These are phyloP conservation scores for Sistotremastrum niveocremeum DNA, from an alignment of 768 basidiomycete species.

Conservation along the genomic window DNA sequence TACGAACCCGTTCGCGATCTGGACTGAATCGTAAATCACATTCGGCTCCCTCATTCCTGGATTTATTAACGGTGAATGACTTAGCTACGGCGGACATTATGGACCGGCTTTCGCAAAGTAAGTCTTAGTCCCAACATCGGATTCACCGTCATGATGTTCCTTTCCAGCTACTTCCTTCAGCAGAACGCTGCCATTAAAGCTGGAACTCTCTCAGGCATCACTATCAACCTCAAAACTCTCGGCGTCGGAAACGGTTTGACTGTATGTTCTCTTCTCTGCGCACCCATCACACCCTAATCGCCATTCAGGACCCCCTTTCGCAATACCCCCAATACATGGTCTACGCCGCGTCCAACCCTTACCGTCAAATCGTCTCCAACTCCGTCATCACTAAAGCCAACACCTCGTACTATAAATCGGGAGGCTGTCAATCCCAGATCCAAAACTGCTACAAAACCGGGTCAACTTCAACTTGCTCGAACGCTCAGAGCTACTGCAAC, in stretches of 20 bases:
- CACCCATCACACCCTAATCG: not conserved
- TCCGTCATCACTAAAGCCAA: conserved; percentile 30
- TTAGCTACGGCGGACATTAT: conserved; percentile 25
- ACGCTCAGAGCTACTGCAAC: conserved; percentile 48
- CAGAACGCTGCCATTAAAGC: conserved; percentile 44
- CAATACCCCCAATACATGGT: conserved; percentile 48
- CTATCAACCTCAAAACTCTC: conserved; percentile 47
- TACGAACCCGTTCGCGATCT: conserved; percentile 36
- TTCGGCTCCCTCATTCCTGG: conserved; percentile 6
- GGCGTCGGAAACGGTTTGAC: conserved; percentile 52
- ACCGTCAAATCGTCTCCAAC: conserved; percentile 36
- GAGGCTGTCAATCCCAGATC: conserved; percentile 44
- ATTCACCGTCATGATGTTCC: not conserved
- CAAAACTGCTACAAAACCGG: conserved; percentile 35
- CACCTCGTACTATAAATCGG: conserved; percentile 25
- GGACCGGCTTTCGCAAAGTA: conserved; percentile 21
- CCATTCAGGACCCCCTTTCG: conserved; percentile 21
- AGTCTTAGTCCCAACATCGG: not conserved
- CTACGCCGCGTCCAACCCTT: conserved; percentile 43
- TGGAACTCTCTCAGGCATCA: conserved; percentile 29
- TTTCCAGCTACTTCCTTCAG: conserved; percentile 32
- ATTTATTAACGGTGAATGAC: not conserved
- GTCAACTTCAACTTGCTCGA: conserved; percentile 36
- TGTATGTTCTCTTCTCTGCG: conserved; percentile 18
- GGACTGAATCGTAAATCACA: conserved; percentile 41